These are phyloP conservation scores for Chenopodium quinoa DNA, from an alignment of 148 eudicot species.

Conservation along the genomic window DNA sequence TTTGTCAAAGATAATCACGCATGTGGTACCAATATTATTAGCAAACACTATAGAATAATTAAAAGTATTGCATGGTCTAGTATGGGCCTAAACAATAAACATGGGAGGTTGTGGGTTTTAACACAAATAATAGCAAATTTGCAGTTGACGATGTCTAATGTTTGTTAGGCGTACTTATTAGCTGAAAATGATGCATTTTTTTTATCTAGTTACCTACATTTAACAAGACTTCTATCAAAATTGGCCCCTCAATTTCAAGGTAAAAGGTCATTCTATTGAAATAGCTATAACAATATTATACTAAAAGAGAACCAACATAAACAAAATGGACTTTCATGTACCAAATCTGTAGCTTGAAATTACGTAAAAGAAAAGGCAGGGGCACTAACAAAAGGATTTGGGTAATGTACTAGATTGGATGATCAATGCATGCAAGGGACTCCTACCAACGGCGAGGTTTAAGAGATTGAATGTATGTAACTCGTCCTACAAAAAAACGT, in stretches of 20 bases:
- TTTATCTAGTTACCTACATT: conserved; percentile 11
- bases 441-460: neutral
- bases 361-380: neutral
- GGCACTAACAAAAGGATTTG: neutral
- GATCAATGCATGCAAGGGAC: neutral
- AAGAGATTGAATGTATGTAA: neutral
- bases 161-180: conserved; percentile 3
- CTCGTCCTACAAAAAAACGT: neutral
- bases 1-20: conserved; percentile 17
- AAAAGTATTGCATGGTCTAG: neutral
- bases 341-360: neutral
- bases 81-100: conserved; percentile 20
- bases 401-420: neutral
- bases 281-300: neutral
- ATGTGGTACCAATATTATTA: conserved; percentile 25
- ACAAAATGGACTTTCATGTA: neutral
- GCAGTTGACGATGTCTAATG: conserved; percentile 15
- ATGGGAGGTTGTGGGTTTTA: conserved; percentile 11
- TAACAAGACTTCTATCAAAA: neutral
- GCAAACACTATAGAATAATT: conserved; percentile 16
- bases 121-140: neutral
- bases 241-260: neutral
- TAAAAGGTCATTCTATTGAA: neutral
- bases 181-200: conserved; percentile 21
- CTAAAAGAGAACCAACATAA: conserved; percentile 6